Evolutionary conservation across 192 early-diverging fungal species (phyloP).

Genomic region (Allomyces macrogynus): DNA sequence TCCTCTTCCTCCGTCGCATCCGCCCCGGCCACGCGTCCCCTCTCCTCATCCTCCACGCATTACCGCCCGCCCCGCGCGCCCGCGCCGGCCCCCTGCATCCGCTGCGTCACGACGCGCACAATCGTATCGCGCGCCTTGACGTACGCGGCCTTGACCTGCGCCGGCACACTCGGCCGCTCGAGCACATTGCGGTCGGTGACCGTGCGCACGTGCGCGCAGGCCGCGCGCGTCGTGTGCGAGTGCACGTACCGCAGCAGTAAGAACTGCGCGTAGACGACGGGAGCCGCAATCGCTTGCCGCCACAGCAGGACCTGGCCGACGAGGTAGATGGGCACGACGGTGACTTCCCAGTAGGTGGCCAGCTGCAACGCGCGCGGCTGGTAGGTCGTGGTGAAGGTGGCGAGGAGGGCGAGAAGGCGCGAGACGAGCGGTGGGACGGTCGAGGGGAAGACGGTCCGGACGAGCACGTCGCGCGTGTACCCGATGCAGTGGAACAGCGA

Average conservation of each 20-base stretch:
- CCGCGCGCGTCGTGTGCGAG: neutral
- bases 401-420: neutral
- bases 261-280: neutral
- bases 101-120: too few relatives aligned
- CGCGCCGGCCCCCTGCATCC: too few relatives aligned
- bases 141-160: too few relatives aligned
- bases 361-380: neutral
- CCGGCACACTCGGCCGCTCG: too few relatives aligned
- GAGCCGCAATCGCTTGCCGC: neutral
- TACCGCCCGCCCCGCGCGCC: too few relatives aligned
- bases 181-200: too few relatives aligned
- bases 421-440: neutral
- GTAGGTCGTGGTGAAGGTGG: neutral
- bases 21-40: too few relatives aligned
- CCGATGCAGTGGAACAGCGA: neutral
- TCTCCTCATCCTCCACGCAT: too few relatives aligned
- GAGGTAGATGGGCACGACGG: neutral
- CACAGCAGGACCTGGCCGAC: neutral
- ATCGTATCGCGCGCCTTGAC: too few relatives aligned
- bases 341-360: neutral
- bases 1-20: too few relatives aligned
- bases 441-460: neutral
- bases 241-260: neutral
- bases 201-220: neutral
- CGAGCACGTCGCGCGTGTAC: neutral